A percentile compares a stretch with the other conserved stretches of the same genome.
phyloP scores from a whole-genome alignment of 2,329 filamentous ascomycete genomes.

The Coniochaeta prunicola region DNA sequence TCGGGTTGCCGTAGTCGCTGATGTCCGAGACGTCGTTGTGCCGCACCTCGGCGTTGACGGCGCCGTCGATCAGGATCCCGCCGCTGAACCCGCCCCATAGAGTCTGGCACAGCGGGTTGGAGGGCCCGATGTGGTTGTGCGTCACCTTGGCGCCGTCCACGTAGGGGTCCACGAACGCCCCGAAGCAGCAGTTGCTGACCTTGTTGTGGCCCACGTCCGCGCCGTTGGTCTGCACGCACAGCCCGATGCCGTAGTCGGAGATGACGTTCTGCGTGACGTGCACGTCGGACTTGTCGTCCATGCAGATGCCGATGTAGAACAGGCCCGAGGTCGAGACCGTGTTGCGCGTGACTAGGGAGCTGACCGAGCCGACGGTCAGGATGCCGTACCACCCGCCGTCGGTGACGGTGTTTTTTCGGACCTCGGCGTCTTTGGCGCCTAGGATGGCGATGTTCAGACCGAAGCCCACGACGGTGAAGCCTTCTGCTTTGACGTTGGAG shows the following conservation, averaged over 20 bases:
- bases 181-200: slow-evolving; percentile 22
- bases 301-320: slow-evolving; percentile 25
- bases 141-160: slow-evolving; percentile 19
- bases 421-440: slow-evolving; percentile 19
- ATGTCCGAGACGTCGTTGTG: slow-evolving; percentile 20
- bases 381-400: slow-evolving; percentile 22
- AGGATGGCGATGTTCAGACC: slow-evolving; percentile 28
- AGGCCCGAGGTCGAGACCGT: slow-evolving; percentile 12
- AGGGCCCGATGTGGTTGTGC: slow-evolving; percentile 19
- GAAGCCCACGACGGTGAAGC: slow-evolving; percentile 24
- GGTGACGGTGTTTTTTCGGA: slow-evolving; percentile 19
- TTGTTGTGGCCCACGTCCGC: slow-evolving; percentile 24
- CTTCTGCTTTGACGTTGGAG: slow-evolving; percentile 22
- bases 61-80: slow-evolving; percentile 21
- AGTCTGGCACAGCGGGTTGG: slow-evolving; percentile 4
- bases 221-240: slow-evolving; percentile 26
- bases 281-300: slow-evolving; percentile 23
- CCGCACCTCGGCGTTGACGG: slow-evolving; percentile 17
- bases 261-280: slow-evolving; percentile 20
- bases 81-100: slow-evolving; percentile 3
- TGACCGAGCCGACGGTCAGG: slow-evolving; percentile 26
- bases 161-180: slow-evolving; percentile 24
- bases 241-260: slow-evolving; percentile 20
- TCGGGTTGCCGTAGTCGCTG: slow-evolving; percentile 8
- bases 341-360: slow-evolving; percentile 21